phyloP scores from a whole-genome alignment of 192 early-diverging fungal genomes.

The Coemansia sp. region DNA sequence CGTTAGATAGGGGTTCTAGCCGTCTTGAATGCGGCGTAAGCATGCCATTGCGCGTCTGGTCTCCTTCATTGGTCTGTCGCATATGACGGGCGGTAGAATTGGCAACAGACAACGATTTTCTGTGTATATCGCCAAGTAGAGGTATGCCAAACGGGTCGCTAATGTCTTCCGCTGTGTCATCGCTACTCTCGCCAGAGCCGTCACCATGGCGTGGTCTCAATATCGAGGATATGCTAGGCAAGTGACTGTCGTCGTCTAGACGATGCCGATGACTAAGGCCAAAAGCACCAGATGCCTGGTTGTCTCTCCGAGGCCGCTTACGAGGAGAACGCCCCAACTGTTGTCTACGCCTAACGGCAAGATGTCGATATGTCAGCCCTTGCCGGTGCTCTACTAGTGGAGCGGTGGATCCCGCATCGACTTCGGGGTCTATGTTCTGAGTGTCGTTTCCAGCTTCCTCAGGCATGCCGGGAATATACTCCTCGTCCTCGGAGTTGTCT shows the following conservation, averaged over 20 bases:
- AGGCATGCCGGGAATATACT: constrained; percentile 43
- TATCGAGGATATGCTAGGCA: constrained; percentile 19
- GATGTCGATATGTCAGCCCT: constrained; percentile 34
- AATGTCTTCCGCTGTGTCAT: background rate
- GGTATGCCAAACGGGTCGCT: constrained; percentile 26
- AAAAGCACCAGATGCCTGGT: background rate
- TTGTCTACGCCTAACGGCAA: constrained; percentile 27
- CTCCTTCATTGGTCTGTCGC: background rate
- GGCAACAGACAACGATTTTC: background rate
- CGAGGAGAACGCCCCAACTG: background rate
- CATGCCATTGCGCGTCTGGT: background rate
- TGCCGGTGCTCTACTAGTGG: constrained; percentile 8
- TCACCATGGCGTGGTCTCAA: constrained; percentile 3
- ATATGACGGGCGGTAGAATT: background rate
- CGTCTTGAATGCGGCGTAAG: background rate
- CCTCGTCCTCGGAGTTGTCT: constrained; percentile 50
- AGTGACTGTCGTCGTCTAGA: constrained; percentile 1
- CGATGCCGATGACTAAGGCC: background rate
- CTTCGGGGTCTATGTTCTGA: background rate
- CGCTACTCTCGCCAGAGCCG: background rate
- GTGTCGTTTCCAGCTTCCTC: constrained; percentile 20
- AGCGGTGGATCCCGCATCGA: background rate
- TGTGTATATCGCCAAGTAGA: constrained; percentile 4
- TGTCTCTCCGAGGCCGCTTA: constrained; percentile 4
- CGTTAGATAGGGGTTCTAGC: background rate